Conservation (phyloP, 2,329 filamentous ascomycete species). For the Byssochlamys sp. region DNA sequence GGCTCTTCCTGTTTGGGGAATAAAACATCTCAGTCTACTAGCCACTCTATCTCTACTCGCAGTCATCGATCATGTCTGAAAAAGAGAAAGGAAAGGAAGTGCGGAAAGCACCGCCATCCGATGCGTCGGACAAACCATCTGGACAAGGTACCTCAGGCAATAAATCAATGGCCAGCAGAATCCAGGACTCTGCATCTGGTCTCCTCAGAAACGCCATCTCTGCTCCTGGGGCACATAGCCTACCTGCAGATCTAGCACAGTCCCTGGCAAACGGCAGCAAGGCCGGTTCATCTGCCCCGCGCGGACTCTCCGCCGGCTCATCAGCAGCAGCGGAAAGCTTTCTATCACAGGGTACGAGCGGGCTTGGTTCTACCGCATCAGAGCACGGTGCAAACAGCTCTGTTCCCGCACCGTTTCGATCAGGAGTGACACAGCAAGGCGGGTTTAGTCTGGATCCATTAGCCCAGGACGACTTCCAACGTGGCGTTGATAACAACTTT, state of each 20-base stretch:
- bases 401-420: constrained; percentile 16
- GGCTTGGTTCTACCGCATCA: constrained; percentile 5
- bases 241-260: constrained; percentile 14
- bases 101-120: not conserved
- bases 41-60: not conserved
- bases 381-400: not conserved
- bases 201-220: constrained; percentile 25
- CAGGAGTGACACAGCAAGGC: constrained; percentile 7
- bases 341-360: not conserved
- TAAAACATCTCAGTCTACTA: not conserved
- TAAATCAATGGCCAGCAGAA: constrained; percentile 15
- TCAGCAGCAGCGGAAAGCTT: constrained; percentile 11
- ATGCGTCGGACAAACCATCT: not conserved
- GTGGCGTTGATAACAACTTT: constrained; percentile 6
- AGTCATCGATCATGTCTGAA: not conserved
- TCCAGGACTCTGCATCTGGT: constrained; percentile 26
- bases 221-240: constrained; percentile 6
- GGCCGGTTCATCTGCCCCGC: constrained; percentile 11
- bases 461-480: constrained; percentile 16
- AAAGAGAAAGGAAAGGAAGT: not conserved
- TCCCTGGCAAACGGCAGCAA: constrained; percentile 14
- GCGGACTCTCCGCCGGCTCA: constrained; percentile 4
- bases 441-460: constrained; percentile 11
- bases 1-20: not conserved
- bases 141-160: constrained; percentile 3